Evolutionary conservation across 192 early-diverging fungal species (phyloP).

Genomic region (Podila horticola): DNA sequence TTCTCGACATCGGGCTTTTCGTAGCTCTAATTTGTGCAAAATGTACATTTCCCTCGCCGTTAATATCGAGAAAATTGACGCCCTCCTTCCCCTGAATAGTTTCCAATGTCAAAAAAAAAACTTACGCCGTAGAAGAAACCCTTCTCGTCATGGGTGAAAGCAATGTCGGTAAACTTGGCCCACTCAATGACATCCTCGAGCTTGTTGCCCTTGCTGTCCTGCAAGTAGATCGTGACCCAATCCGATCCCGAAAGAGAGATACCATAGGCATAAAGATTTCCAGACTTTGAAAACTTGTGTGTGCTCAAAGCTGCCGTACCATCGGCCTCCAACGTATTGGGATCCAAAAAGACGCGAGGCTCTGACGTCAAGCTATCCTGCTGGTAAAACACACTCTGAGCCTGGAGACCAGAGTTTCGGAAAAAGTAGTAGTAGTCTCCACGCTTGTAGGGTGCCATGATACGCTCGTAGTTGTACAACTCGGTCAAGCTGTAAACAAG

Average conservation of each 20-base stretch:
- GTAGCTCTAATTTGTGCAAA: constrained; percentile 16
- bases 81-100: too few relatives aligned
- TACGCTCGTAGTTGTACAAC: constrained; percentile 67
- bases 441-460: constrained; percentile 60
- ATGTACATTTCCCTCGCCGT: neutral
- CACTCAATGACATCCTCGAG: constrained; percentile 55
- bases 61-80: too few relatives aligned
- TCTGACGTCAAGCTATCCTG: constrained; percentile 53
- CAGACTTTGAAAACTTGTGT: constrained; percentile 64
- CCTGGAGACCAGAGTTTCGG: constrained; percentile 68
- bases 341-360: constrained; percentile 59
- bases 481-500: too few relatives aligned
- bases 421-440: constrained; percentile 75
- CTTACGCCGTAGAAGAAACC: constrained; percentile 73
- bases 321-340: constrained; percentile 66
- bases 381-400: constrained; percentile 68
- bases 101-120: too few relatives aligned
- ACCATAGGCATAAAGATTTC: constrained; percentile 67
- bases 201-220: constrained; percentile 31
- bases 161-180: constrained; percentile 68
- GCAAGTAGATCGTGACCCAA: constrained; percentile 71
- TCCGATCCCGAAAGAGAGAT: constrained; percentile 69
- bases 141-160: constrained; percentile 74
- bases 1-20: constrained; percentile 33
- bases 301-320: constrained; percentile 63